These are phyloP conservation scores for Taphrina pruni DNA, from an alignment of 1,139 yeast genomes.

Conservation along the genomic window DNA sequence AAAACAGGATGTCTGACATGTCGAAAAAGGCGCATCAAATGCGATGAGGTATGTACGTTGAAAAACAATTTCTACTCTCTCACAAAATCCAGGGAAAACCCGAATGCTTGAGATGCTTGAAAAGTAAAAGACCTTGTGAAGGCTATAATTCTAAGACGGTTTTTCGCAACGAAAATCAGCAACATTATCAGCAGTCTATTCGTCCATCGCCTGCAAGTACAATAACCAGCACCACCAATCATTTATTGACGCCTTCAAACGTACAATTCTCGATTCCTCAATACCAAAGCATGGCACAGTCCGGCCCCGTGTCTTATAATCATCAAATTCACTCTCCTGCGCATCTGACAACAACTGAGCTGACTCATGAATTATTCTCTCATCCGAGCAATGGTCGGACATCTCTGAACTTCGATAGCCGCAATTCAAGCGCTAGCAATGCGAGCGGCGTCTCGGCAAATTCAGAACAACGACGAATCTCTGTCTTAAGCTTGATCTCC, in stretches of 20 bases:
- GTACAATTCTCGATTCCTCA: slow-evolving; percentile 30
- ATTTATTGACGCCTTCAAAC: not conserved
- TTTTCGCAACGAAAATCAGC: slow-evolving; percentile 40
- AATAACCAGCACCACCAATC: not conserved
- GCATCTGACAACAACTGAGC: not conserved
- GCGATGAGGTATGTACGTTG: slow-evolving; percentile 46
- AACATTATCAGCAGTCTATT: slow-evolving; percentile 32
- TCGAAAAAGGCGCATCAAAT: slow-evolving; percentile 49
- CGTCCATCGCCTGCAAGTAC: slow-evolving; percentile 29
- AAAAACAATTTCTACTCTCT: not conserved
- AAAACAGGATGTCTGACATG: slow-evolving; percentile 50
- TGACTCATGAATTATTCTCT: not conserved
- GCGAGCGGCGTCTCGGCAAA: slow-evolving; percentile 36
- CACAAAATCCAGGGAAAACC: slow-evolving; percentile 45
- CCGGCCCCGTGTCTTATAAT: not conserved
- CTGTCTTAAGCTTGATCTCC: slow-evolving; percentile 31
- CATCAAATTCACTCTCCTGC: not conserved
- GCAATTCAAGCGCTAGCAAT: slow-evolving; percentile 34
- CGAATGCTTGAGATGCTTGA: slow-evolving; percentile 47
- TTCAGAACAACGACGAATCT: slow-evolving; percentile 35
- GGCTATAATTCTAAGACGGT: slow-evolving; percentile 44
- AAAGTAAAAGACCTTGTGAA: slow-evolving; percentile 47
- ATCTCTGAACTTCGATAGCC: not conserved
- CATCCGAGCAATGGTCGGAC: not conserved
- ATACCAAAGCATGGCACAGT: slow-evolving; percentile 19